Percentiles rank a stretch among this genome's conserved stretches.
Evolutionary conservation across 1,284 basidiomycete species (phyloP).

Genomic region (Psilocybe mexicana): DNA sequence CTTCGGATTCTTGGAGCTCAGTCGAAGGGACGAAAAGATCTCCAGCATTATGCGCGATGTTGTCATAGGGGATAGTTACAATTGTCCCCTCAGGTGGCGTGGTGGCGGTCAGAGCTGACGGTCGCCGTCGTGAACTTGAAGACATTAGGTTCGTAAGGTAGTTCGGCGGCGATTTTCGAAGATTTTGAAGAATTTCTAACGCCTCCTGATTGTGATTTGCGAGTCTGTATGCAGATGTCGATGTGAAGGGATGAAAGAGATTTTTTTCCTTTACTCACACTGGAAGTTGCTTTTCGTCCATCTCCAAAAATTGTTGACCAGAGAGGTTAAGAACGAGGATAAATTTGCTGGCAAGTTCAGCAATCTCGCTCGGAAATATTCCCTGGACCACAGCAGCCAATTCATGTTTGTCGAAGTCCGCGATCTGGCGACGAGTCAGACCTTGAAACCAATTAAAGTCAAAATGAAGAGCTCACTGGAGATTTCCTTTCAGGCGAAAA

Average conservation of each 20-base stretch:
- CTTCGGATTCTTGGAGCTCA: not conserved
- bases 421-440: not conserved
- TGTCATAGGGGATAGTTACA: not conserved
- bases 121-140: not conserved
- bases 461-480: not conserved
- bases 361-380: not conserved
- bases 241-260: not conserved
- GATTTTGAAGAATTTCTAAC: not conserved
- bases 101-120: no score
- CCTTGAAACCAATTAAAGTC: not conserved
- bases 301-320: not conserved
- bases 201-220: not conserved
- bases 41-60: not conserved
- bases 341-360: not conserved
- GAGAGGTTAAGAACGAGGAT: not conserved
- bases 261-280: not conserved
- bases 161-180: not conserved
- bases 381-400: not conserved
- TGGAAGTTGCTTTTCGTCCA: not conserved
- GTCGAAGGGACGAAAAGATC: not conserved
- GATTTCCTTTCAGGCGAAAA: not conserved
- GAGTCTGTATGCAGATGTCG: not conserved
- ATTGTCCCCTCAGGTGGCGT: no score
- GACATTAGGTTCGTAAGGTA: not conserved
- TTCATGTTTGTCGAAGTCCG: conserved; percentile 7